These are phyloP conservation scores for Stereum hirsutum DNA, from an alignment of 1,284 basidiomycete genomes.

Conservation along the genomic window DNA sequence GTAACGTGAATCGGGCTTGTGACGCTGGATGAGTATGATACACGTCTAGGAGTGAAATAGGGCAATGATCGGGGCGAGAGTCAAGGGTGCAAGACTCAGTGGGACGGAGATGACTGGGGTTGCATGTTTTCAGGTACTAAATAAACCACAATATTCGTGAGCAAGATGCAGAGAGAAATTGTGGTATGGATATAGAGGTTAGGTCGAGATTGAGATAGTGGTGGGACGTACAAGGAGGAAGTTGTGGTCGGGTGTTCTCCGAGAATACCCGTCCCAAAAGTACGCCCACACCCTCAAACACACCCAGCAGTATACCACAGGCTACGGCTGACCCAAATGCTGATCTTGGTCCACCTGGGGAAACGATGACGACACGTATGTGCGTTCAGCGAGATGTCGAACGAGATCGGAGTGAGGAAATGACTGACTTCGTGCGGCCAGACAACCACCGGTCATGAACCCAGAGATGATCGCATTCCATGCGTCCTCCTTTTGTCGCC, in stretches of 20 bases:
- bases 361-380: background rate
- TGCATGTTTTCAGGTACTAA: no score
- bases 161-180: no score
- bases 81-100: no score
- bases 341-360: conserved; percentile 81
- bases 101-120: no score
- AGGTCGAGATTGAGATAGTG: background rate
- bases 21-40: no score
- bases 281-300: conserved; percentile 93
- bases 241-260: conserved; percentile 71
- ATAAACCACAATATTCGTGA: no score
- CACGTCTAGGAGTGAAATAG: no score
- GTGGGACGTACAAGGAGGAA: conserved; percentile 33
- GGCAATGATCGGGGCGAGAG: no score
- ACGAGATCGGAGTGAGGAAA: background rate
- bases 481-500: conserved; percentile 97
- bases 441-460: conserved; percentile 95
- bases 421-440: conserved; percentile 87
- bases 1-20: no score
- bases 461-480: conserved; percentile 99
- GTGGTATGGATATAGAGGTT: no score
- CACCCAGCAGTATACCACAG: conserved; percentile 94
- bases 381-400: background rate
- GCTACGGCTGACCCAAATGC: conserved; percentile 89
- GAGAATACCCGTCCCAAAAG: conserved; percentile 79